Conservation (phyloP, 192 early-diverging fungal species). For the Umbelopsis vinacea region DNA sequence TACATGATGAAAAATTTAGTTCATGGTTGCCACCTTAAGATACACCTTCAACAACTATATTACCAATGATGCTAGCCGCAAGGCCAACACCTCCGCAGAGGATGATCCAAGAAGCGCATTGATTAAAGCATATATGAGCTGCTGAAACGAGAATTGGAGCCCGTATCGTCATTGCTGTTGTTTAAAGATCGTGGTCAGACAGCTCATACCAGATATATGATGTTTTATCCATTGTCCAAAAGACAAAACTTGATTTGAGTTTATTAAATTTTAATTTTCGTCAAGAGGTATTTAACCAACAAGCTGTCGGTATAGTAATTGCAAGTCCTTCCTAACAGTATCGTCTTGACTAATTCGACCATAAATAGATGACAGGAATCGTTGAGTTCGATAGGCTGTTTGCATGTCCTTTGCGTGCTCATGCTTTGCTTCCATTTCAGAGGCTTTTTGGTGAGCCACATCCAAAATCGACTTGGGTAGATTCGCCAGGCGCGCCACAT, state of each 20-base stretch:
- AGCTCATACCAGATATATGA: too few species aligned
- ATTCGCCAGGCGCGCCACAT: constrained; percentile 73
- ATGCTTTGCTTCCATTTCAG: constrained; percentile 43
- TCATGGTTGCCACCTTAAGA: too few species aligned
- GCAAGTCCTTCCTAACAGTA: not conserved
- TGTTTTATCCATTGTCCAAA: too few species aligned
- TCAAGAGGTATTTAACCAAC: not conserved
- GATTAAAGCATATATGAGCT: not conserved
- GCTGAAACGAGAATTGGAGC: not conserved
- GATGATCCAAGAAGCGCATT: constrained; percentile 7
- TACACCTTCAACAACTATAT: not conserved
- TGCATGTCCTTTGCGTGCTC: not conserved
- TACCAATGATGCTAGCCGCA: constrained; percentile 8
- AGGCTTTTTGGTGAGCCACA: constrained; percentile 58
- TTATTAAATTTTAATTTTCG: constrained; percentile 8
- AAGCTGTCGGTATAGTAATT: not conserved
- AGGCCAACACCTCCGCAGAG: constrained; percentile 8
- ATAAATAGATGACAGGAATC: not conserved
- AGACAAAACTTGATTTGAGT: not conserved
- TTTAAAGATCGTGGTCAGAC: not conserved
- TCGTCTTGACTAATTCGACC: not conserved
- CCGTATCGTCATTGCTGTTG: not conserved
- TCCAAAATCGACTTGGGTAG: constrained; percentile 55
- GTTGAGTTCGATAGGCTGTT: not conserved
- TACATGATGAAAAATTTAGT: not conserved